Evolutionary conservation across 768 basidiomycete genomes (phyloP).

Genomic region (Sporobolomyces roseus): DNA sequence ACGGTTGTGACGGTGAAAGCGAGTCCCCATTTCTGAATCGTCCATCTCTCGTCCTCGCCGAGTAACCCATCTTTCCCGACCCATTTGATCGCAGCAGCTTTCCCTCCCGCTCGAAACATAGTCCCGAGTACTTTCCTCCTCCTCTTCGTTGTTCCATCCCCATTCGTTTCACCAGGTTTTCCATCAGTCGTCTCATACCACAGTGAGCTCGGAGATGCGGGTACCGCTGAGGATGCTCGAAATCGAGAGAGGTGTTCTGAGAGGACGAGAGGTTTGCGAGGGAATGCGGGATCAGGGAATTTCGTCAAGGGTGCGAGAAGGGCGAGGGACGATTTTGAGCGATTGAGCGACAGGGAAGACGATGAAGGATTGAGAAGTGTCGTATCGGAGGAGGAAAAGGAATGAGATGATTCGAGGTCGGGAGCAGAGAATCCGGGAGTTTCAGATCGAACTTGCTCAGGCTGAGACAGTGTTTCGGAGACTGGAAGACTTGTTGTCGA

Average conservation of each 20-base stretch:
- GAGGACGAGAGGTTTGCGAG: slow-evolving; percentile 9
- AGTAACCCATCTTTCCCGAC: slow-evolving; percentile 11
- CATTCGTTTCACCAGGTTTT: not conserved
- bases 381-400: no score
- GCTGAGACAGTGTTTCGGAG: not conserved
- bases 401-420: no score
- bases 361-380: slow-evolving; percentile 4
- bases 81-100: slow-evolving; percentile 18
- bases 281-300: slow-evolving; percentile 14
- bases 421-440: no score
- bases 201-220: not conserved
- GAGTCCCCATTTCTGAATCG: slow-evolving; percentile 61
- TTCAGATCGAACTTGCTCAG: no score
- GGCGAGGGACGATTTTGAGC: slow-evolving; percentile 6
- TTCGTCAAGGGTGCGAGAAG: slow-evolving; percentile 14
- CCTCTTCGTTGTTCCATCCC: not conserved
- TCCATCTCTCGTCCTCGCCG: slow-evolving; percentile 57
- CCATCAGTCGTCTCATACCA: slow-evolving; percentile 2
- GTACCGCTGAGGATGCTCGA: not conserved
- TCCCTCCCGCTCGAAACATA: not conserved
- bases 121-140: slow-evolving; percentile 6
- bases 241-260: slow-evolving; percentile 11
- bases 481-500: not conserved
- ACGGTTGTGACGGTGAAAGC: slow-evolving; percentile 58
- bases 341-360: not conserved